A percentile compares a stretch with the other conserved stretches of the same genome.
Conservation (phyloP, 805 yeast genomes). For the Kodamaea neixiangensis region DNA sequence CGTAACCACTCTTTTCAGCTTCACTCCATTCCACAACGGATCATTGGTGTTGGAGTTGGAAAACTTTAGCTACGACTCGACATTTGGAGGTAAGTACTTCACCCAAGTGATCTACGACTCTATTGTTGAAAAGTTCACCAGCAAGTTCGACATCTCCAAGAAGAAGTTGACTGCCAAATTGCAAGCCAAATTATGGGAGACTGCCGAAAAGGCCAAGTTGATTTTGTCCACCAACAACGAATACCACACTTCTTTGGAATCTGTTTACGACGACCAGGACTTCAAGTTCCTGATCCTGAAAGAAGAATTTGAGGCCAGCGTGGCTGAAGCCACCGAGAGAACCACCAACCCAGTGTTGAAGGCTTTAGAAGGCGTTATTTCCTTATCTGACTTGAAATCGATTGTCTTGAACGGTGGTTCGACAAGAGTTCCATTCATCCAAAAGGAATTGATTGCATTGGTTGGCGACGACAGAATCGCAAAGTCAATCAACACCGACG, state of each 20-base stretch:
- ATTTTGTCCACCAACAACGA: conserved; percentile 88
- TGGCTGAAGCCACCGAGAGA: conserved; percentile 48
- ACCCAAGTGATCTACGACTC: conserved; percentile 66
- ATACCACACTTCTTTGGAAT: conserved; percentile 74
- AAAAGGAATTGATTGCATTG: conserved; percentile 54
- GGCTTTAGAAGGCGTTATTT: conserved; percentile 43
- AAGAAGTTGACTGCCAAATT: conserved; percentile 54
- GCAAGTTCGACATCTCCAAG: conserved; percentile 38
- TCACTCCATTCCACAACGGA: conserved; percentile 46
- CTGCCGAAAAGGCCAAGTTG: conserved; percentile 86
- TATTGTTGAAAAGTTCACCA: conserved; percentile 59
- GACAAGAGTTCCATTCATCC: conserved; percentile 86
- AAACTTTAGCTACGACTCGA: conserved; percentile 68
- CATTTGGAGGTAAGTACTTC: conserved; percentile 74
- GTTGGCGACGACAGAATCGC: conserved; percentile 65
- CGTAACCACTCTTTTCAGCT: conserved; percentile 78
- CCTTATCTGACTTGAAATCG: conserved; percentile 45
- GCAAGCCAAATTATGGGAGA: conserved; percentile 70
- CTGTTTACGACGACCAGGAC: conserved; percentile 71
- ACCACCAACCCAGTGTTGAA: conserved; percentile 55
- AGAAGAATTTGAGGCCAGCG: conserved; percentile 71
- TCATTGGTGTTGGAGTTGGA: conserved; percentile 57
- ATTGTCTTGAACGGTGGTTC: conserved; percentile 89
- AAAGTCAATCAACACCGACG: conserved; percentile 92
- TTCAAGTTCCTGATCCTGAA: conserved; percentile 68